Conservation (phyloP, 2,329 filamentous ascomycete species). For the Chaetomiaceae sp. region DNA sequence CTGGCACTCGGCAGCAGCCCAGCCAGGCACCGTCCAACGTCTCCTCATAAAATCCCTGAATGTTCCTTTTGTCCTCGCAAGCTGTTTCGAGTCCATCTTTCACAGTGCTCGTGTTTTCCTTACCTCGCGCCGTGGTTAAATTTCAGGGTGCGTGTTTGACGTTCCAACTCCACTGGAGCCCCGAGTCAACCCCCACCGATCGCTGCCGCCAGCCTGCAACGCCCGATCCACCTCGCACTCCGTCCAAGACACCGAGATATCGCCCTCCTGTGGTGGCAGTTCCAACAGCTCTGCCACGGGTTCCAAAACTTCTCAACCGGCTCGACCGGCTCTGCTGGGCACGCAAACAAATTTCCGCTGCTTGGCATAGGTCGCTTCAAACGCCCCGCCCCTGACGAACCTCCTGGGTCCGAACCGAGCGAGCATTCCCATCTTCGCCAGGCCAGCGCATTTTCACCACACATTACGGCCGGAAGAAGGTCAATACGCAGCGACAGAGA, state of each 20-base stretch:
- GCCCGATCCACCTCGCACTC: not conserved
- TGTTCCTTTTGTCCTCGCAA: no score
- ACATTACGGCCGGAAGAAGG: conserved; percentile 1
- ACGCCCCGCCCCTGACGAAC: conserved; percentile 11
- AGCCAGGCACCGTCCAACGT: conserved; percentile 14
- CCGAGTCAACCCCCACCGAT: no score
- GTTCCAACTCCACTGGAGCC: no score
- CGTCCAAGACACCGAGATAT: no score
- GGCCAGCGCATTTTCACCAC: not conserved
- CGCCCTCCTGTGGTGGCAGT: no score
- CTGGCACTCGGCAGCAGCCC: conserved; percentile 20
- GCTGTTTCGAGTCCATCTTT: no score
- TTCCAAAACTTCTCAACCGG: not conserved
- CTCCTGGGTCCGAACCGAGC: not conserved
- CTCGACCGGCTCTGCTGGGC: not conserved
- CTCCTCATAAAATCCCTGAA: conserved; percentile 6
- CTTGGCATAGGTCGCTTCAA: conserved; percentile 9
- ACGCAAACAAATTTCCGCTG: not conserved
- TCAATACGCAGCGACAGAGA: not conserved
- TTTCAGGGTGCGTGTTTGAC: no score
- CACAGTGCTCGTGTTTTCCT: no score
- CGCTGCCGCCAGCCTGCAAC: no score
- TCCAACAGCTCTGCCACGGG: no score
- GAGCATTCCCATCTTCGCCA: not conserved
- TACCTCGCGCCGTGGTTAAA: no score